phyloP scores from a whole-genome alignment of 805 yeast species.

The Saturnispora sekii region DNA sequence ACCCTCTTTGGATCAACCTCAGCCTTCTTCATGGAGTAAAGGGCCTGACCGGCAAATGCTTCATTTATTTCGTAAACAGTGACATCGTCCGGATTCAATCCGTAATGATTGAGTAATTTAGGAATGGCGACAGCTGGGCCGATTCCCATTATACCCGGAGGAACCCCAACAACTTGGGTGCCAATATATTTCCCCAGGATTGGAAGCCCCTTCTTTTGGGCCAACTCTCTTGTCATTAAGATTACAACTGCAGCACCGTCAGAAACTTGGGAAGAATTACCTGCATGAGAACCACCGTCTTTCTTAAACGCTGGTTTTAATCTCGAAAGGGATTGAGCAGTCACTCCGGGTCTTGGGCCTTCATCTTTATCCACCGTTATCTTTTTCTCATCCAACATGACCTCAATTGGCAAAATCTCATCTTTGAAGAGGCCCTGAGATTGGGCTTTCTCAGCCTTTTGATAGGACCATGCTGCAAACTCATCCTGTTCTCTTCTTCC shows the following conservation, averaged over 20 bases:
- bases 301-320: slow-evolving; percentile 79
- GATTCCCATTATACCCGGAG: slow-evolving; percentile 96
- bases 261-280: slow-evolving; percentile 91
- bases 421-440: slow-evolving; percentile 66
- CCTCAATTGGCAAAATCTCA: slow-evolving; percentile 76
- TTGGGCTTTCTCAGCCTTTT: slow-evolving; percentile 74
- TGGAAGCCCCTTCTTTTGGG: slow-evolving; percentile 61
- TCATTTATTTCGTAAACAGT: slow-evolving; percentile 84
- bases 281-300: slow-evolving; percentile 87
- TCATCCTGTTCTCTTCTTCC: slow-evolving; percentile 70
- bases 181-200: slow-evolving; percentile 74
- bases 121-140: slow-evolving; percentile 98
- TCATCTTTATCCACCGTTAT: slow-evolving; percentile 35
- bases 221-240: slow-evolving; percentile 76
- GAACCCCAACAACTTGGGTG: slow-evolving; percentile 81
- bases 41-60: slow-evolving; percentile 93
- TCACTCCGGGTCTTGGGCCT: slow-evolving; percentile 84
- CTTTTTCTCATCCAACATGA: slow-evolving; percentile 45
- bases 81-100: slow-evolving; percentile 51
- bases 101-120: slow-evolving; percentile 40
- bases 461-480: slow-evolving; percentile 81
- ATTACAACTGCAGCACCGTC: slow-evolving; percentile 94
- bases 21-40: slow-evolving; percentile 58
- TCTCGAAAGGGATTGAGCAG: slow-evolving; percentile 63
- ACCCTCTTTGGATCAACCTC: slow-evolving; percentile 63